Base-by-base conservation (phyloP, 805 yeast species). In the Deakozyma indianensis region DNA sequence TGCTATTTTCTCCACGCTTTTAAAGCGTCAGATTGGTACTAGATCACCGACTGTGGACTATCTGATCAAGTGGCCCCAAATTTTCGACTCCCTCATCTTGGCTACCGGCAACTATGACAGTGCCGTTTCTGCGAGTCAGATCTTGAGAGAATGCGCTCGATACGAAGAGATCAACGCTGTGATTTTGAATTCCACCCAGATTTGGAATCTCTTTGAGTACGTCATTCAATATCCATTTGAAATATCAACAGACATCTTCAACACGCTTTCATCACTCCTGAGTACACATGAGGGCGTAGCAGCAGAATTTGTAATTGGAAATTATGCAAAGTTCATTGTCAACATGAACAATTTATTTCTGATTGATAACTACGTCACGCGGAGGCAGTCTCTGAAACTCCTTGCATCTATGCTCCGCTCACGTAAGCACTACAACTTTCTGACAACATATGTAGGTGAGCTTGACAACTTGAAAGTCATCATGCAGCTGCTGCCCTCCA, bases 1-100 rank as follows among this genome's bases (percentile, higher is more conserved):
- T 3, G 66, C 75, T 3, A 60, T 92, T 44, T 86, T 87, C 59
- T 74, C 79, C 50, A 78, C 85, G 3, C 70, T 94, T 38, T 70
- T 92, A 50, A 77, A 88, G 54, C 77, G 95, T 45, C 82, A 80
- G 51, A 75, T 78, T 32, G 90, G 86, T 40, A 41, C 41, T 23
- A 74, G 86, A 52, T 74, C 80, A 5, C 95, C 95, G 16, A 85
- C 96, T 0, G 88, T 86, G 18, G 96, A 90, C 56, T 84, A 87
- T 60, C 62, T 92, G 35, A 62, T 81, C 16, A 61, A 74, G 22
- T 74, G 77, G 48, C 87, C 92, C 4, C 78, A 75, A 48, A 73
- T 85, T 2, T 60, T 92, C 32, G 67, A 69, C 25, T 53, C 72
- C 23, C 70, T 92, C 49, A 66, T 88, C 55, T 71, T 69, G 46